Percentiles rank a stretch among this genome's conserved stretches.
Conservation (phyloP, 352 stramenopile species). For the Phytophthora quininea region DNA sequence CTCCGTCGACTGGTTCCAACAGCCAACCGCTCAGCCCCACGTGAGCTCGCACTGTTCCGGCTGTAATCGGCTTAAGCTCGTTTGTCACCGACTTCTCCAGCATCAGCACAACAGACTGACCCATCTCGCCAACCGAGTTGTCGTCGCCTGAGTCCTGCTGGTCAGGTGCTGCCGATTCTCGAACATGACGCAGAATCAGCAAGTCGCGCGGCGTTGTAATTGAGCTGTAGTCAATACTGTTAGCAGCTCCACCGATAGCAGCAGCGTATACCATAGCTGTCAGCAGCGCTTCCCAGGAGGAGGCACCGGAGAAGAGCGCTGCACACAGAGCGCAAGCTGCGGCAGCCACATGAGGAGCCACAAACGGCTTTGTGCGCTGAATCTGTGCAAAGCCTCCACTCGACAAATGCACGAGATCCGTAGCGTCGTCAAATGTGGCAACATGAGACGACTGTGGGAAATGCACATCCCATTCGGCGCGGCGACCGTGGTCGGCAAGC, state of each 20-base stretch:
- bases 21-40: slow-evolving; percentile 77
- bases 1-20: slow-evolving; percentile 69
- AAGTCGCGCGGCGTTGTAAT: slow-evolving; percentile 64
- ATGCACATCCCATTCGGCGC: slow-evolving; percentile 80
- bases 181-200: slow-evolving; percentile 77
- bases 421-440: slow-evolving; percentile 76
- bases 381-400: slow-evolving; percentile 53
- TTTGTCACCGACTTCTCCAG: slow-evolving; percentile 83
- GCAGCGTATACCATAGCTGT: slow-evolving; percentile 58
- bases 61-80: slow-evolving; percentile 60
- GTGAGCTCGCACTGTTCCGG: slow-evolving; percentile 57
- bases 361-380: slow-evolving; percentile 48
- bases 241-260: slow-evolving; percentile 50
- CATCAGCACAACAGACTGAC: slow-evolving; percentile 71
- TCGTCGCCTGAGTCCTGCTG: slow-evolving; percentile 38
- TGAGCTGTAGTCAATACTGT: slow-evolving; percentile 58
- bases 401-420: slow-evolving; percentile 73
- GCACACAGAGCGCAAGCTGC: slow-evolving; percentile 50
- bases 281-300: slow-evolving; percentile 53
- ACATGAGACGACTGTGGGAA: slow-evolving; percentile 70
- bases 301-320: slow-evolving; percentile 39
- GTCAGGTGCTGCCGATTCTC: slow-evolving; percentile 59
- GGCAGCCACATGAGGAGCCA: slow-evolving; percentile 55
- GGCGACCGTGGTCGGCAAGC: slow-evolving; percentile 68
- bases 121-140: slow-evolving; percentile 52